Base-by-base conservation (phyloP, 306 rosid genomes). In the Herpetospermum pedunculosum region DNA sequence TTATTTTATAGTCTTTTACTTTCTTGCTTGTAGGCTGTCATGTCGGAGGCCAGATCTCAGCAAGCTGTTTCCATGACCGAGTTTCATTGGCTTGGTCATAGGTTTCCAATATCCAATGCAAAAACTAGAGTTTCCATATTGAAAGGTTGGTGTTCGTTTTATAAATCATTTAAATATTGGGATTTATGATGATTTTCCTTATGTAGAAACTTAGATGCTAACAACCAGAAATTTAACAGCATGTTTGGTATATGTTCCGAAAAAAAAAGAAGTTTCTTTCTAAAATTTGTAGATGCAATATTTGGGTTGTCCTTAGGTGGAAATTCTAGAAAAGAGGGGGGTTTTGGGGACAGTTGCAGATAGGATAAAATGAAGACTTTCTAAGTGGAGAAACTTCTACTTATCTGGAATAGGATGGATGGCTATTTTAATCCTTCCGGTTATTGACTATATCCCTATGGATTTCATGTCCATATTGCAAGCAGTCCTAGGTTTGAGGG, bases 61-160 rank as follows among this genome's bases (percentile, higher is more conserved):
- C 99, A 95, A 85, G 99, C 97, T 81, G 99, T 97, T 64, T 91
- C 99, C 77, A 88, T 95, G 99, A 91, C 97, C 14, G 99, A 95
- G 78, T 91, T 95, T 74, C 79, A 83, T 67, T 95, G 99, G 99
- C 96, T 95, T 80, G 99, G 97, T 80, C 92, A 83, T 78, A 87
- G 89, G 78, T 95, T 89, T 88, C 99, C 99, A 65, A 73, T 87
- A 70, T 91, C 99, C 50, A 95, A 91, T 84, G 96, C 96, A 55
- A 95, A 95, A 88, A 91, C 97, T 60, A 84, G 99, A 82, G 97
- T 95, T 84, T 75, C 97, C 78, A 91, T 95, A 79, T 75, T 91
- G 73, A 95, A 91, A 88, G 97, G 99, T 88, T 62, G 64, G 92
- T 81, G 26, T 57, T 58, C 14, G 0, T 26, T 57, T 6, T 18